phyloP scores from a whole-genome alignment of 23 red algal species.

The Porphyridium purpureum region DNA sequence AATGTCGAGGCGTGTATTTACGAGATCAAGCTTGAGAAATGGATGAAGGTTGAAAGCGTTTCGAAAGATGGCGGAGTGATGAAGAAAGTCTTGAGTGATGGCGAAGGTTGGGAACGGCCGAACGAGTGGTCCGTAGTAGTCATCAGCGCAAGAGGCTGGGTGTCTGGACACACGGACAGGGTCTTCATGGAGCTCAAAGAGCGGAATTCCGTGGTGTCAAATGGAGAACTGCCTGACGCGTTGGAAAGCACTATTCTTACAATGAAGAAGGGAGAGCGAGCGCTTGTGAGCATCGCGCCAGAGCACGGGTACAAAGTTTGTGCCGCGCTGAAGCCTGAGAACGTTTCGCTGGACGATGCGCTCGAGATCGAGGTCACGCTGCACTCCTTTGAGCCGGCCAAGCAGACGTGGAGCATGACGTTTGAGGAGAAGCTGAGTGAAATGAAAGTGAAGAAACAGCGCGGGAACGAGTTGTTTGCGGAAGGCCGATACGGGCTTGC shows the following conservation, averaged over 20 bases:
- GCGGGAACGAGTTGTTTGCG: constrained; percentile 74
- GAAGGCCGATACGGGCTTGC: constrained; percentile 31
- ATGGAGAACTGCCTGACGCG: background rate
- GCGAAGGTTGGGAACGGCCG: constrained; percentile 88
- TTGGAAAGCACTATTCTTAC: background rate
- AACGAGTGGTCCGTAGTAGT: constrained; percentile 23
- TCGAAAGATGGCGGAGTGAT: constrained; percentile 51
- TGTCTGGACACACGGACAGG: background rate
- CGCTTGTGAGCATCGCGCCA: constrained; percentile 35
- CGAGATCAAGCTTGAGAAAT: constrained; percentile 41
- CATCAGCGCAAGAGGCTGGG: background rate
- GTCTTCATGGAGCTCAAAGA: background rate
- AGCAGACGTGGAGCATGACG: constrained; percentile 77
- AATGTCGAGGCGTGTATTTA: constrained; percentile 1
- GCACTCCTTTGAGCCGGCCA: constrained; percentile 51
- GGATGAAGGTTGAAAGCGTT: constrained; percentile 50
- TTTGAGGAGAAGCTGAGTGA: constrained; percentile 67
- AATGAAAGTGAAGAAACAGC: constrained; percentile 36
- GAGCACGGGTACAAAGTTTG: constrained; percentile 22
- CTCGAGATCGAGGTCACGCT: constrained; percentile 23
- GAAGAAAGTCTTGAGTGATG: constrained; percentile 63
- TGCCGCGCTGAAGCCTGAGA: constrained; percentile 6
- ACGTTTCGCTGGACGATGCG: constrained; percentile 5
- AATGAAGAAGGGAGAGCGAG: constrained; percentile 72
- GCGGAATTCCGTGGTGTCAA: background rate